Conservation (phyloP, 2,329 filamentous ascomycete species). For the Metarhizium humberi region DNA sequence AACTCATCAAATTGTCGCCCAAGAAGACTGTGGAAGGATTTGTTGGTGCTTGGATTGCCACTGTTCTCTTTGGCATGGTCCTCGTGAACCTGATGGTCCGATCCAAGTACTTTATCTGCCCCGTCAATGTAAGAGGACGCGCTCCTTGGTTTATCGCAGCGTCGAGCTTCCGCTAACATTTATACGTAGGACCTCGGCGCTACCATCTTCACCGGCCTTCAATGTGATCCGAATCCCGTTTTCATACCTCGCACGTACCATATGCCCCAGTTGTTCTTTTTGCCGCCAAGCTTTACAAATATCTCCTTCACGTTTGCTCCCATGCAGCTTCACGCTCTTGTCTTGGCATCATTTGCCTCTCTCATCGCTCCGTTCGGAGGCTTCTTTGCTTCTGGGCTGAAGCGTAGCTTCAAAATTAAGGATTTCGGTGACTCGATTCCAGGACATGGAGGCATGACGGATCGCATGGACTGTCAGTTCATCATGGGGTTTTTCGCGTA, state of each 20-base stretch:
- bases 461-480: slow-evolving; percentile 99
- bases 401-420: slow-evolving; percentile 99
- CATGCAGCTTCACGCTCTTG: slow-evolving; percentile 87
- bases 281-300: slow-evolving; percentile 43
- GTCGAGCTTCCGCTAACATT: not conserved
- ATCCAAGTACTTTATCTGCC: slow-evolving; percentile 97
- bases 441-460: slow-evolving; percentile 94
- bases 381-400: slow-evolving; percentile 95
- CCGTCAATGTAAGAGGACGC: slow-evolving; percentile 60
- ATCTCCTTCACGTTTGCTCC: slow-evolving; percentile 68
- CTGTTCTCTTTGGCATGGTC: slow-evolving; percentile 71
- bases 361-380: slow-evolving; percentile 95
- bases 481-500: slow-evolving; percentile 99
- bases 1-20: slow-evolving; percentile 93
- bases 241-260: slow-evolving; percentile 72
- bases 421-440: slow-evolving; percentile 98
- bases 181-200: slow-evolving; percentile 65
- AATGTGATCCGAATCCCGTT: slow-evolving; percentile 85
- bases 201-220: slow-evolving; percentile 81
- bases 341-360: slow-evolving; percentile 88
- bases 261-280: slow-evolving; percentile 62
- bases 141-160: not conserved
- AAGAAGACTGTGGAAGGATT: slow-evolving; percentile 99
- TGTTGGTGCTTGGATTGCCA: slow-evolving; percentile 92
- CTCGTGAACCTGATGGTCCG: slow-evolving; percentile 79